A percentile compares a stretch with the other conserved stretches of the same genome.
phyloP scores from a whole-genome alignment of 1,284 basidiomycete genomes.

The Rhizopogon hawkerae region DNA sequence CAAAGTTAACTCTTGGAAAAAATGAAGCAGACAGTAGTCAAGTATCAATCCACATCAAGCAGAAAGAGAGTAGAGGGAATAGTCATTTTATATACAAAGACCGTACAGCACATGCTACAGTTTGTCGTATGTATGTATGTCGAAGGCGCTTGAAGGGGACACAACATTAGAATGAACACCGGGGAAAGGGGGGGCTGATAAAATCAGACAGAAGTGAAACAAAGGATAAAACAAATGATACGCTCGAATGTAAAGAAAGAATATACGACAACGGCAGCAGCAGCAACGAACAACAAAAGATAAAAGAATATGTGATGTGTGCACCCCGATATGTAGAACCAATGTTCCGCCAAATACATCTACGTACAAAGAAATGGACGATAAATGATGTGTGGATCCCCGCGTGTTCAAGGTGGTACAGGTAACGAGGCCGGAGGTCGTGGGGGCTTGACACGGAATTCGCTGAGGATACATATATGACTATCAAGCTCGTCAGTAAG shows the following conservation, averaged over 20 bases:
- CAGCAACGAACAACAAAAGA: not conserved
- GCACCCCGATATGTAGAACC: constrained; percentile 16
- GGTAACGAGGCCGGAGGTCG: constrained; percentile 35
- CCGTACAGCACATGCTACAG: constrained; percentile 15
- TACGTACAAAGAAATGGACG: constrained; percentile 24
- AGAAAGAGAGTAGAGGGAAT: constrained; percentile 7
- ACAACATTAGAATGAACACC: constrained; percentile 3
- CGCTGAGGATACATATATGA: constrained; percentile 56
- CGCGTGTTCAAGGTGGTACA: constrained; percentile 21
- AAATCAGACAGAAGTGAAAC: not conserved
- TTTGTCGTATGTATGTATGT: constrained; percentile 1
- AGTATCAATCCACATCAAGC: too few species aligned
- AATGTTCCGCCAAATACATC: constrained; percentile 15
- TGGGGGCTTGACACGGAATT: constrained; percentile 70
- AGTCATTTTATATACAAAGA: constrained; percentile 6
- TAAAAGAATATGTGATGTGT: constrained; percentile 4
- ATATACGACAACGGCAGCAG: not conserved
- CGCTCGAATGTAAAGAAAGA: not conserved
- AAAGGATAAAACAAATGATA: not conserved
- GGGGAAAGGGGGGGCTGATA: not conserved
- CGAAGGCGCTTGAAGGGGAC: not conserved
- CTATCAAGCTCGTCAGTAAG: constrained; percentile 30
- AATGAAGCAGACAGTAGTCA: too few species aligned
- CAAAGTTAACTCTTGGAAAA: too few species aligned
- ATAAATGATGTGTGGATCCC: constrained; percentile 18